Base-by-base conservation (phyloP, 2,329 filamentous ascomycete genomes). In the Colletotrichum melonis region DNA sequence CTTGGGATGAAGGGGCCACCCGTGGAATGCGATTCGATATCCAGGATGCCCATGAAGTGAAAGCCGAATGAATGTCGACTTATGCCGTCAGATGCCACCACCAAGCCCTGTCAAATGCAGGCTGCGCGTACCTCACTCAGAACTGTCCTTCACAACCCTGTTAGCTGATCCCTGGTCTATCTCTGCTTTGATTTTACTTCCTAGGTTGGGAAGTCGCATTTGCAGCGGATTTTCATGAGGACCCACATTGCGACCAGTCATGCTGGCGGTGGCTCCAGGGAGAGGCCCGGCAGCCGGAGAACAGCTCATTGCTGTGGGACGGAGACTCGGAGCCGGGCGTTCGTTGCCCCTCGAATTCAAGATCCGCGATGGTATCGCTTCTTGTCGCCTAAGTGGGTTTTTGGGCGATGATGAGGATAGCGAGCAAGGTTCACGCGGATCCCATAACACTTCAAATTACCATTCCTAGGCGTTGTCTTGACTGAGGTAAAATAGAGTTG, bases 191-290 rank as follows among this genome's bases (percentile, higher is more conserved):
- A 58, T 38, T 59, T 71, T 59, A 35, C 59, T 72, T 60, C 60
- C 70, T 49, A 56, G 70, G 60, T 64, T 59, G 42, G 32, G 28
- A 58, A 66, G 71, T 73, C 30, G 42, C 70, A 69, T 69, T 64
- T 56, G 70, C 42, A 62, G 70, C 66, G 60, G 71, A 66, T 63
- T 73, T 71, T 62, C 56, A 63, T 73, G 26, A 59, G 60, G 67
- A 55, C 71, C 71, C 67, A 73, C 60, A 8, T 32, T 26, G 56
- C 24, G 14, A 32, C 49, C 71, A 71, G 71, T 71, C 71, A 73
- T 57, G 60, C 56, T 71, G 71, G 71, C 56, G 28, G 60, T 66
- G 49, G 26, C 62, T 73, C 49, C 71, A 66, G 62, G 71, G 67
- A 66, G 49, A 66, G 49, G 71, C 71, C 71, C 67, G 35, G 71